Percentiles rank a stretch among this genome's conserved stretches.
Conservation (phyloP, 2,329 filamentous ascomycete species). For the Xylaria sp. region DNA sequence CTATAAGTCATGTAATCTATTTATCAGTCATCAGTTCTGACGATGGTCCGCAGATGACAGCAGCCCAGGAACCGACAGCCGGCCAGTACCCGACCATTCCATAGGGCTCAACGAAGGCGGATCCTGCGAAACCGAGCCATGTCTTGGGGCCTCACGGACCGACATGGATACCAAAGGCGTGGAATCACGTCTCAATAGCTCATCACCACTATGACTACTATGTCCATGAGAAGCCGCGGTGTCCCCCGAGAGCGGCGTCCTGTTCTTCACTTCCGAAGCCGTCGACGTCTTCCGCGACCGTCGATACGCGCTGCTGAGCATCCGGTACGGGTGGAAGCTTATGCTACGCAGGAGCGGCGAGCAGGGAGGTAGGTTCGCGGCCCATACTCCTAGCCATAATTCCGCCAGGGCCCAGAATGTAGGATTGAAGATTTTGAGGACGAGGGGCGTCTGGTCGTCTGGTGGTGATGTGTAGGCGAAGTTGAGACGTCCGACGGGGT, state of each 20-base stretch:
- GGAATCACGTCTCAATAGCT: constrained; percentile 6
- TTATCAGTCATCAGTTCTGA: not conserved
- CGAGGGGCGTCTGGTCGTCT: constrained; percentile 34
- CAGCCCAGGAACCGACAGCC: constrained; percentile 19
- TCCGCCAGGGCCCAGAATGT: constrained; percentile 36
- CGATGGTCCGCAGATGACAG: constrained; percentile 7
- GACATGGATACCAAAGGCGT: constrained; percentile 6
- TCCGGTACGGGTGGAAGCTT: constrained; percentile 28
- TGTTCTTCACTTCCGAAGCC: not conserved
- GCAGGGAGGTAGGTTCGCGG: constrained; percentile 36
- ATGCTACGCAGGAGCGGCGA: constrained; percentile 26
- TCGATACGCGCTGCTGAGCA: constrained; percentile 27
- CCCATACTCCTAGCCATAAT: constrained; percentile 34
- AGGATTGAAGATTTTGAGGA: constrained; percentile 37
- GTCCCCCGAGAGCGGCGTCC: not conserved
- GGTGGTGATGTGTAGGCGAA: constrained; percentile 35
- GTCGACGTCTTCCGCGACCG: constrained; percentile 26
- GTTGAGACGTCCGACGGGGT: constrained; percentile 35
- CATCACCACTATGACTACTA: not conserved
- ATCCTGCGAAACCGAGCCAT: not conserved
- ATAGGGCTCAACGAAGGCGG: constrained; percentile 25
- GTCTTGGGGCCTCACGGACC: not conserved
- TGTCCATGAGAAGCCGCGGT: not conserved
- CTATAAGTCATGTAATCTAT: not conserved
- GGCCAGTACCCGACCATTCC: constrained; percentile 20